Percentiles rank a stretch among this genome's conserved stretches.
Evolutionary conservation across 2,329 filamentous ascomycete genomes (phyloP).

Genomic region (Akanthomyces muscarius): DNA sequence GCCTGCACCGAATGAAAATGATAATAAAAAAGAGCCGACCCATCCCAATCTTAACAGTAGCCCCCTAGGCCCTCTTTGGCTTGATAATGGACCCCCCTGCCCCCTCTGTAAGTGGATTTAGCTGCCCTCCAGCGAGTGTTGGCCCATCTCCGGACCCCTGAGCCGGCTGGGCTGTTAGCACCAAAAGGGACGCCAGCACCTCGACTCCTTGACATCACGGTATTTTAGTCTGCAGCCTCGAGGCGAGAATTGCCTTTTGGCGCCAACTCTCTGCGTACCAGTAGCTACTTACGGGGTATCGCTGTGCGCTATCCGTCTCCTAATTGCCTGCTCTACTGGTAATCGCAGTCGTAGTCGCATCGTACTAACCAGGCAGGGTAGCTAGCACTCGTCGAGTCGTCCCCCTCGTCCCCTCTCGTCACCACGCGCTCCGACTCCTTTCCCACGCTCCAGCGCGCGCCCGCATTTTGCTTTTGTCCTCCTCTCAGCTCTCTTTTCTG

Average conservation of each 20-base stretch:
- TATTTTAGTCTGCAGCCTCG: neutral
- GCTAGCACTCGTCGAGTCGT: neutral
- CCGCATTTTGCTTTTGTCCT: constrained; percentile 13
- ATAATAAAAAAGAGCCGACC: neutral
- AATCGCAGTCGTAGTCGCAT: too few species aligned
- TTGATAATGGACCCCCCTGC: neutral
- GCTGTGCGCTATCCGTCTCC: too few species aligned
- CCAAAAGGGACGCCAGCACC: neutral
- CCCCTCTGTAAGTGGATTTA: neutral
- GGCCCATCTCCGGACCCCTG: constrained; percentile 8
- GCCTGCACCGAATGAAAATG: neutral
- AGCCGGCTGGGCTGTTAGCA: neutral
- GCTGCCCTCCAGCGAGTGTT: neutral
- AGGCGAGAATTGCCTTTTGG: neutral
- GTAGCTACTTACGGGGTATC: too few species aligned
- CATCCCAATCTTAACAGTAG: constrained; percentile 7
- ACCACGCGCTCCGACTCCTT: neutral
- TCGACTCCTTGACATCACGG: too few species aligned
- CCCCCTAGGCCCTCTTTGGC: neutral
- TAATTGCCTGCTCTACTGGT: too few species aligned
- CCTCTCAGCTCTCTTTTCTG: neutral
- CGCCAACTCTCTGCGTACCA: neutral
- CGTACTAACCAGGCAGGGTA: too few species aligned
- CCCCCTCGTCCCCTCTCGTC: neutral
- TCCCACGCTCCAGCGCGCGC: neutral